Conservation (phyloP, 78 protist genomes). For the Dictyostelium brefeldianum region DNA sequence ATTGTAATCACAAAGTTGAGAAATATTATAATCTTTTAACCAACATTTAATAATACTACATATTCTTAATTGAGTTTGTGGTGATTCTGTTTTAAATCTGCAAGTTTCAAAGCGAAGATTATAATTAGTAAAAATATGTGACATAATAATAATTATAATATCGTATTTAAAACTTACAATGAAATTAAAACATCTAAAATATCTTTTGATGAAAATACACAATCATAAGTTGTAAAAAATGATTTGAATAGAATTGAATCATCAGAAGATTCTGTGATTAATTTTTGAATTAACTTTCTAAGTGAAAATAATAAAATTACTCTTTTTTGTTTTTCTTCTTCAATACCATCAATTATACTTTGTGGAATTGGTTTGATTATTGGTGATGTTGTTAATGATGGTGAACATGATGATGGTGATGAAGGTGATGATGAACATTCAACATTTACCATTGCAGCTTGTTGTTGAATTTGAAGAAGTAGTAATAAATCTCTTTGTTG, state of each 20-base stretch:
- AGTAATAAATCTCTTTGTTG: background rate
- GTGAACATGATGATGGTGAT: background rate
- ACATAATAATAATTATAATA: too few species aligned
- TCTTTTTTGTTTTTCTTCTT: constrained; percentile 37
- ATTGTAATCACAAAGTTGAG: constrained; percentile 28
- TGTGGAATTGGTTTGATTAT: background rate
- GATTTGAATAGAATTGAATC: constrained; percentile 51
- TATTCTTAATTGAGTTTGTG: constrained; percentile 73
- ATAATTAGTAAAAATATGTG: too few species aligned
- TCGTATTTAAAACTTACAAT: background rate
- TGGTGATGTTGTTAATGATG: background rate
- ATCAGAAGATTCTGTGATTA: constrained; percentile 35
- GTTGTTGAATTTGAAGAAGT: background rate
- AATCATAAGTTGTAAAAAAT: constrained; percentile 70
- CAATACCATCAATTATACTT: background rate
- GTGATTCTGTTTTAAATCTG: constrained; percentile 67
- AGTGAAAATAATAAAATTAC: constrained; percentile 10
- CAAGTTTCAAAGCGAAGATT: background rate
- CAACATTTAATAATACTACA: constrained; percentile 67
- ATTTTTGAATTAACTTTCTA: constrained; percentile 21
- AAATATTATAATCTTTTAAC: constrained; percentile 63
- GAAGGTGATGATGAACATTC: background rate
- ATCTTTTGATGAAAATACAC: constrained; percentile 32
- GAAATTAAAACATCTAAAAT: constrained; percentile 40
- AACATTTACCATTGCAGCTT: background rate